Evolutionary conservation across 179 eudicot species (phyloP), one percentile per base, ranked within the genome.

Genomic region (Dionaea muscipula): DNA sequence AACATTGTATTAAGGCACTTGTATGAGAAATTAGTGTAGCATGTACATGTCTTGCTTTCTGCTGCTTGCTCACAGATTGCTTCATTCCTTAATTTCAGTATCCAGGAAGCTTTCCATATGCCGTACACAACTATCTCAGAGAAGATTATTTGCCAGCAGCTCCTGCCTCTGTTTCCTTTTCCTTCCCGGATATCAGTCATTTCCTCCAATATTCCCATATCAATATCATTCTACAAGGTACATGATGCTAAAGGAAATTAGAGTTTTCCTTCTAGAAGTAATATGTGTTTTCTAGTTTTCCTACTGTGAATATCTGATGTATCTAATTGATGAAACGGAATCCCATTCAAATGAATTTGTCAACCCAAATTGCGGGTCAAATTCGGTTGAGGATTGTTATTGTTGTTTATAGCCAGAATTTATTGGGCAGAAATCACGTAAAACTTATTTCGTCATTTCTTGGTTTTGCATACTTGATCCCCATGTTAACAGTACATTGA

Each of bases 41-140:
- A 14, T 47, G 24, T 27, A 8, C 19, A 37, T 3, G 7, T 3
- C 24, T n/a, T 15, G 57, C 44, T 6, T 47, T 53, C 36, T 38
- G 60, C 36, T 7, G 37, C 11, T n/a, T 45, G 22, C 41, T 44
- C 17, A 57, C 38, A 1, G 26, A 25, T 36, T 57, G 31, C 44
- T 61, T 71, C 48, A 48, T 51, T 44, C 39, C 61, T 20, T 26
- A 33, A 60, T 68, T 70, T 56, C 84, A 93, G 99, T 75, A 79
- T 88, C 68, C 83, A 78, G 76, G 83, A 88, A 61, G 96, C 94
- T 48, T 85, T 93, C 69, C 65, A 65, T 65, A 82, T 88, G 83
- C 99, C 99, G 20, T 72, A 74, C 67, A 58, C 69, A 45, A 78
- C 87, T 31, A 64, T 93, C 58, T 93, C 99, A 43, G 59, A 72